A percentile compares a stretch with the other conserved stretches of the same genome.
phyloP scores from a whole-genome alignment of 768 basidiomycete species.

The Tylopilus rubrobrunneus region DNA sequence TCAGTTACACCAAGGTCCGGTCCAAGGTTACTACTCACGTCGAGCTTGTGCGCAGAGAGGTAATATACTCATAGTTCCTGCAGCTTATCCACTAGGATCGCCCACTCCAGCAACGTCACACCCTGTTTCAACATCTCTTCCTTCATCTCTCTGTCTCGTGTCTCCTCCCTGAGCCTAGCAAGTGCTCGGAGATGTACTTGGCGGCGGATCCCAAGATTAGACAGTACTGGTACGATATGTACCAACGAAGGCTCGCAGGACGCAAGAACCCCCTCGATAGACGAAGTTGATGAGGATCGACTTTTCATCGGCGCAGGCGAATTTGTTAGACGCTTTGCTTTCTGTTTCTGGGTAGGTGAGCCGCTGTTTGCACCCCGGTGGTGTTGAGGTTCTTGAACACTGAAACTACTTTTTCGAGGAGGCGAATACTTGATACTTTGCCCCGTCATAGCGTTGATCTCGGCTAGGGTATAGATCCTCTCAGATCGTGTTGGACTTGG shows the following conservation, averaged over 20 bases:
- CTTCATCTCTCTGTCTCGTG: conserved; percentile 64
- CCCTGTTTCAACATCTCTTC: conserved; percentile 67
- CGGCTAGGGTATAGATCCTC: conserved; percentile 33
- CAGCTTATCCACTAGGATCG: conserved; percentile 66
- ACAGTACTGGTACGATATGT: conserved; percentile 57
- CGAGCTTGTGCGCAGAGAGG: neutral
- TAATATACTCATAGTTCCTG: conserved; percentile 31
- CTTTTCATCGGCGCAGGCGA: conserved; percentile 14
- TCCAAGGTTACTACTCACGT: neutral
- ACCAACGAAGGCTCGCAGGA: conserved; percentile 63
- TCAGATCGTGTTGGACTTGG: conserved; percentile 31
- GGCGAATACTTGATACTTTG: conserved; percentile 25
- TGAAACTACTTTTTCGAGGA: conserved; percentile 14
- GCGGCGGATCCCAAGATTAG: conserved; percentile 53
- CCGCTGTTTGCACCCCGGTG: conserved; percentile 16
- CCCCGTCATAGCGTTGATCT: conserved; percentile 30
- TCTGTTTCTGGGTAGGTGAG: conserved; percentile 20
- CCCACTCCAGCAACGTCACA: conserved; percentile 75
- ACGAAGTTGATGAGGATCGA: conserved; percentile 36
- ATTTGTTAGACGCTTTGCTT: conserved; percentile 6
- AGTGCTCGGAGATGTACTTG: conserved; percentile 64
- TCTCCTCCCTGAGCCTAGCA: conserved; percentile 57
- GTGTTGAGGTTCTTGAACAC: conserved; percentile 8
- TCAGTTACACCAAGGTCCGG: neutral
- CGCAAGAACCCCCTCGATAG: conserved; percentile 50